phyloP scores from a whole-genome alignment of 1,284 basidiomycete species.

The Rhodotorula sp. region DNA sequence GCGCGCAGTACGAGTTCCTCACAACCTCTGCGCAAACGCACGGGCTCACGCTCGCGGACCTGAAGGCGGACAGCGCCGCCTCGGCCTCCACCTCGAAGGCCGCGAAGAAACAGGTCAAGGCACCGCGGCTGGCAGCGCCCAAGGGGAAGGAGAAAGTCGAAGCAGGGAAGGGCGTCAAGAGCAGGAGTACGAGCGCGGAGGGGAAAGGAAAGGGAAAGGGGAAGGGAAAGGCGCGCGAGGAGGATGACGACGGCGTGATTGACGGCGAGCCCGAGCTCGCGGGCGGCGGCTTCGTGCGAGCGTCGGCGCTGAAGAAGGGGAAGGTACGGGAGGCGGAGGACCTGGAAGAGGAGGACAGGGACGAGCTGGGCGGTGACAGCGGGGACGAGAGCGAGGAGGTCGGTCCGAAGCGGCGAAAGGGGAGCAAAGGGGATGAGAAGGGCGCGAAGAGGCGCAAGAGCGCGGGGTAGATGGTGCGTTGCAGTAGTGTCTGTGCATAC shows the following conservation, averaged over 20 bases:
- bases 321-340: not conserved
- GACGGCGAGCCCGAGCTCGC: not conserved
- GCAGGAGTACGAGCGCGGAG: not conserved
- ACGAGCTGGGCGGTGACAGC: not conserved
- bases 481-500: not conserved
- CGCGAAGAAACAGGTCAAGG: conserved; percentile 8
- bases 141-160: not conserved
- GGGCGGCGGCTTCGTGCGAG: conserved; percentile 2
- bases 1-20: conserved; percentile 34
- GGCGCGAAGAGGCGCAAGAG: not conserved
- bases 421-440: not conserved
- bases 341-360: not conserved
- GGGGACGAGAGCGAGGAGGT: conserved; percentile 9
- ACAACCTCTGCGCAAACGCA: conserved; percentile 21
- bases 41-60: conserved; percentile 33
- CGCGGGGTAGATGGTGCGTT: not conserved
- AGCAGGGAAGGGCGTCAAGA: not conserved
- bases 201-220: not conserved
- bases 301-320: not conserved
- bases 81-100: conserved; percentile 1
- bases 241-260: not conserved
- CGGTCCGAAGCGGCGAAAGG: not conserved
- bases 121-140: conserved; percentile 4
- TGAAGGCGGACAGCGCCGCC: conserved; percentile 26
- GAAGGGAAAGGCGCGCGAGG: not conserved